These are phyloP conservation scores for Beauveria rudraprayagi DNA, from an alignment of 2,329 filamentous ascomycete species.

Conservation along the genomic window DNA sequence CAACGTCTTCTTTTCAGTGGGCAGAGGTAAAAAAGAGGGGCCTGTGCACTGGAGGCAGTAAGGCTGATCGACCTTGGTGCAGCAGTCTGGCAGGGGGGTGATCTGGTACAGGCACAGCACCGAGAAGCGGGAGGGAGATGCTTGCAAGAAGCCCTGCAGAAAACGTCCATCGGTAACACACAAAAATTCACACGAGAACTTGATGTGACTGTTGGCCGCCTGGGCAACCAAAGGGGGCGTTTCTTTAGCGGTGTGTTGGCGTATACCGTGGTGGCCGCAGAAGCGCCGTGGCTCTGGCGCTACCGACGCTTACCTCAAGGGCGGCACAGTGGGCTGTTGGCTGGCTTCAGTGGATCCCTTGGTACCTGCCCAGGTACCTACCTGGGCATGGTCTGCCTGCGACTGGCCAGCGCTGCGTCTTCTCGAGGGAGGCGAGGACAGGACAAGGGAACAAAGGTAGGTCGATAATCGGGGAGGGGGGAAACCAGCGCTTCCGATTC, in stretches of 20 bases:
- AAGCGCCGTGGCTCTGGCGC: neutral
- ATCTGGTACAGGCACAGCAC: neutral
- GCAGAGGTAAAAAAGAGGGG: conserved; percentile 4
- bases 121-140: neutral
- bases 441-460: neutral
- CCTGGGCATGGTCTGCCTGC: too few relatives aligned
- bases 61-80: conserved; percentile 7
- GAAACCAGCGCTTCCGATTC: too few relatives aligned
- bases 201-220: too few relatives aligned
- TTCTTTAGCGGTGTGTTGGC: neutral
- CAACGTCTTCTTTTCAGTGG: neutral
- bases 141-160: neutral
- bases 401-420: neutral
- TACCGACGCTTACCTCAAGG: neutral
- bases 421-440: neutral
- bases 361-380: neutral
- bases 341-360: neutral
- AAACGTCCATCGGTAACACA: too few relatives aligned
- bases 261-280: neutral
- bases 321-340: neutral
- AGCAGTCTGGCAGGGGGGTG: neutral
- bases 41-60: conserved; percentile 1
- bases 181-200: too few relatives aligned
- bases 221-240: too few relatives aligned
- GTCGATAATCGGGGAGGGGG: neutral